These are phyloP conservation scores for Pseudogymnoascus pannorum DNA, from an alignment of 2,329 filamentous ascomycete genomes.

Conservation along the genomic window DNA sequence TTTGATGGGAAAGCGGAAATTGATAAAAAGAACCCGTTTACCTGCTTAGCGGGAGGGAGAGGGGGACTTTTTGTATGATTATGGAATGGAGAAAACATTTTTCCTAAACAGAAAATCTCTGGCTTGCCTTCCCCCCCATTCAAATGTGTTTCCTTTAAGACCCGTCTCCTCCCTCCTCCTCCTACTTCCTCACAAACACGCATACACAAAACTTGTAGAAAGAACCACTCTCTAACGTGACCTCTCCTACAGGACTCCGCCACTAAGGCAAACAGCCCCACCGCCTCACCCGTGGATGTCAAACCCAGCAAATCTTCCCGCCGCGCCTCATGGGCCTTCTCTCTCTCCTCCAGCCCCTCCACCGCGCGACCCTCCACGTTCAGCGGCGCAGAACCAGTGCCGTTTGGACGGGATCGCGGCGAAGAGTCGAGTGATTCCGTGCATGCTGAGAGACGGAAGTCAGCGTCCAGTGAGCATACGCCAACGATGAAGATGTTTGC, in stretches of 20 bases:
- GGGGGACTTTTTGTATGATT: slow-evolving; percentile 2
- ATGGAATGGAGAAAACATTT: not conserved
- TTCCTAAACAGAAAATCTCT: not conserved
- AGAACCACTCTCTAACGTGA: not conserved
- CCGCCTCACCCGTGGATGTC: too few species aligned
- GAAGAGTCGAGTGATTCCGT: not conserved
- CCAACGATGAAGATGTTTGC: not conserved
- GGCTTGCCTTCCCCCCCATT: not conserved
- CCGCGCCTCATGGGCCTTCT: not conserved
- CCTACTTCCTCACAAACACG: not conserved
- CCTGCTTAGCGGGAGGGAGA: slow-evolving; percentile 4
- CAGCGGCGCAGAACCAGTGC: not conserved
- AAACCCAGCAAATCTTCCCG: not conserved
- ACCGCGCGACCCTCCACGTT: not conserved
- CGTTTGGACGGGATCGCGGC: not conserved
- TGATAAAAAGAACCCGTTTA: not conserved
- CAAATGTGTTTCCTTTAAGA: slow-evolving; percentile 1
- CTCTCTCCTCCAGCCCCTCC: not conserved
- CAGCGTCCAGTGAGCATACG: not conserved
- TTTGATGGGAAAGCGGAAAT: not conserved
- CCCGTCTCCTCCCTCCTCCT: not conserved
- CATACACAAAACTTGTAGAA: not conserved
- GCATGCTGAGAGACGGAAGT: not conserved
- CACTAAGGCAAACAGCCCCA: not conserved
- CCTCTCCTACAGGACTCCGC: not conserved